phyloP scores from a whole-genome alignment of 2,329 filamentous ascomycete genomes.

The Penicillium brasilianum region DNA sequence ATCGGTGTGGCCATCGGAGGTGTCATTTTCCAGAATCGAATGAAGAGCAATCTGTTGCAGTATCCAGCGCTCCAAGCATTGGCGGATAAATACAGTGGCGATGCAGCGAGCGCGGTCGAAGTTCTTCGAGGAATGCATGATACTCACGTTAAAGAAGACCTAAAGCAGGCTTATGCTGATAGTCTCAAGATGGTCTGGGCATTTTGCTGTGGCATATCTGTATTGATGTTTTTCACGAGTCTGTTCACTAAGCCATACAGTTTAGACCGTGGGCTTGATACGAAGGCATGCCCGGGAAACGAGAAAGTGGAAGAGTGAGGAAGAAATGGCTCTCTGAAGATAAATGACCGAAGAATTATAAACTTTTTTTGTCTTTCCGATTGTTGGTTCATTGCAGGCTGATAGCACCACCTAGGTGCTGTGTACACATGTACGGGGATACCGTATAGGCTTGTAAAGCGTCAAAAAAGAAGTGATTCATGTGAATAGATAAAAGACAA shows the following conservation, averaged over 20 bases:
- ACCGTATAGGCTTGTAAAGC: too few species aligned
- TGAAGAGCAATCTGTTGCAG: constrained; percentile 55
- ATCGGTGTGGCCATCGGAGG: constrained; percentile 68
- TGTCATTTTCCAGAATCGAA: constrained; percentile 64
- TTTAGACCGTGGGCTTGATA: constrained; percentile 2
- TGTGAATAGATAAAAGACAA: too few species aligned
- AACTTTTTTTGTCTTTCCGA: too few species aligned
- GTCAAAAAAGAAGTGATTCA: too few species aligned
- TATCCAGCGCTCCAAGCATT: constrained; percentile 52
- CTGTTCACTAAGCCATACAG: constrained; percentile 55
- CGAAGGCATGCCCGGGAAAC: neutral
- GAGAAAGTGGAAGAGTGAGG: neutral
- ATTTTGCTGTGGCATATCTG: constrained; percentile 57
- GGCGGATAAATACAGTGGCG: constrained; percentile 55
- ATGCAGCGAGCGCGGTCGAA: constrained; percentile 62
- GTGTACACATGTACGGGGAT: too few species aligned
- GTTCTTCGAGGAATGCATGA: constrained; percentile 59
- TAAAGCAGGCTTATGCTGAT: constrained; percentile 57
- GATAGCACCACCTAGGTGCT: too few species aligned
- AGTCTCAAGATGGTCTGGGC: constrained; percentile 59
- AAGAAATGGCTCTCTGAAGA: too few species aligned
- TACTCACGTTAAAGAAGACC: constrained; percentile 40
- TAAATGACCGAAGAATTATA: too few species aligned
- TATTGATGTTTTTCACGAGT: constrained; percentile 55
- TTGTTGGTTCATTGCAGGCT: too few species aligned